A percentile compares a stretch with the other conserved stretches of the same genome.
phyloP scores from a whole-genome alignment of 176 grass and related monocot species.

The Pontederia crassipes region DNA sequence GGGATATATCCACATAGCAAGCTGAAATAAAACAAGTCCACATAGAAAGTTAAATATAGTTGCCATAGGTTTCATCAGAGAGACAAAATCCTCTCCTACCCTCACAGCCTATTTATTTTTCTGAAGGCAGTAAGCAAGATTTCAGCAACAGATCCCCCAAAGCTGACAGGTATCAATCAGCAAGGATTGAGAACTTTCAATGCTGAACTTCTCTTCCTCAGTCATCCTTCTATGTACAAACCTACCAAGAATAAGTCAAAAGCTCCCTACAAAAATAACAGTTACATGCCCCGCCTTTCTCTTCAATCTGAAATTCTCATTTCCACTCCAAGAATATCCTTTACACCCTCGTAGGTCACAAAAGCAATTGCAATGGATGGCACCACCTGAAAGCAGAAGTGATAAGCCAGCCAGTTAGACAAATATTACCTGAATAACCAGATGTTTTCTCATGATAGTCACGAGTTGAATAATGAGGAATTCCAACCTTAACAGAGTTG shows the following conservation, averaged over 20 bases:
- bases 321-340: conserved; percentile 96
- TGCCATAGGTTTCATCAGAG: not conserved
- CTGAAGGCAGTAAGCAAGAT: not conserved
- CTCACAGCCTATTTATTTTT: not conserved
- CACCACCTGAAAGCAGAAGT: conserved; percentile 51
- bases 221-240: not conserved
- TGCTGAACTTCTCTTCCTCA: not conserved
- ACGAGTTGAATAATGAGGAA: not conserved
- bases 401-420: not conserved
- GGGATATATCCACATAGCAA: too few species aligned
- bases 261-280: not conserved
- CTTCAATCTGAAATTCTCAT: conserved; percentile 95
- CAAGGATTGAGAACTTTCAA: not conserved
- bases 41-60: not conserved
- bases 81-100: not conserved
- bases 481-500: conserved; percentile 84
- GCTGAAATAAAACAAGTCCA: not conserved
- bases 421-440: not conserved
- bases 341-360: conserved; percentile 88
- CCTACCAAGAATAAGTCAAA: not conserved
- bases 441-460: not conserved
- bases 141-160: not conserved
- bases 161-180: not conserved
- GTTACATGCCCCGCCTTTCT: not conserved
- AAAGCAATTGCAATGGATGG: conserved; percentile 95